Base-by-base conservation (phyloP, 495 filamentous ascomycete genomes). In the Daldinia vernicosa region DNA sequence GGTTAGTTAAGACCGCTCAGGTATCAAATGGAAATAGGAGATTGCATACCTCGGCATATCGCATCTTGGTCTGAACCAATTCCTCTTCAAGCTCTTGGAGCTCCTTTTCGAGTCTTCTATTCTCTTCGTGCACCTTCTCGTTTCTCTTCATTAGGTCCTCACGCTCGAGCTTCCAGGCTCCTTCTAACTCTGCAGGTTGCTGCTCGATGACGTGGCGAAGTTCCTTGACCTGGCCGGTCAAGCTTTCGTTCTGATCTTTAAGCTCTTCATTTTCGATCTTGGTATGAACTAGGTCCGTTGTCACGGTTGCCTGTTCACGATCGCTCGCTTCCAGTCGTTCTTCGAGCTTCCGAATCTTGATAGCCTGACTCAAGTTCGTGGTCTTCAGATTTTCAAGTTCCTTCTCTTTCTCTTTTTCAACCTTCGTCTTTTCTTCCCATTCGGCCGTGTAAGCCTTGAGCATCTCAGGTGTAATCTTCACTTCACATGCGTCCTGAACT, bases 261-360 rank as follows among this genome's bases (percentile, higher is more conserved):
- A 99, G 81, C 73, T 92, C 90, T 71, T 97, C 92, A 71, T 98
- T 97, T 71, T 96, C 92, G 6, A 99, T 93, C 80, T 98, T 98
- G 50, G 91, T 88, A 56, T 90, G 89, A 9, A 99, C 93, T 28
- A 98, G 84, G 70, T 97, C 93, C 2, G 92, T 95, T 0, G 95
- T 95, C 57, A 98, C 85, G 65, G 92, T 88, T 6, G 97, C 94
- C 77, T 99, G 97, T 80, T 99, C 95, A 54, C 89, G 89, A 72
- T 98, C 97, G 14, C 92, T 93, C 52, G 93, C 89, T 79, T 98
- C 92, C 7, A 94, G 89, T 40, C 92, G 88, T 75, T 96, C 94
- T 77, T 98, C 96, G 3, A 99, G 83, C 43, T 86, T 82, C 51
- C 93, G 91, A 27, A 98, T 88, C 68, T 91, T 91, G 58, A 86